phyloP scores from a whole-genome alignment of 2,329 filamentous ascomycete species.

The Furcasterigmium furcatum region DNA sequence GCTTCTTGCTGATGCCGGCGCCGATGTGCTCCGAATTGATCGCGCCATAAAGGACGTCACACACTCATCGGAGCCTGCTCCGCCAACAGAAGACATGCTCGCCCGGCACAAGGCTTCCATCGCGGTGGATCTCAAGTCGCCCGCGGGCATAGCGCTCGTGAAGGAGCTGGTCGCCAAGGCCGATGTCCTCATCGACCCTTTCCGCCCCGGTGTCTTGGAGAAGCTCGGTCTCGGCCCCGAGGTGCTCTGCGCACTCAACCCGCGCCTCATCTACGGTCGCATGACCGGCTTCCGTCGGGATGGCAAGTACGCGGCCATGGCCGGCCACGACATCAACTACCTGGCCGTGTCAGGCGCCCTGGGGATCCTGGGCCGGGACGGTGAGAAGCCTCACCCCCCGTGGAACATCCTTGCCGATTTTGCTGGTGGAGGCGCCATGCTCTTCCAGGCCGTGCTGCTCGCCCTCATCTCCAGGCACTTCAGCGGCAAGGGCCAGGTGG shows the following conservation, averaged over 20 bases:
- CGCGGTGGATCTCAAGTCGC: conserved; percentile 72
- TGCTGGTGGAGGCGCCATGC: conserved; percentile 79
- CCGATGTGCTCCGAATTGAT: conserved; percentile 84
- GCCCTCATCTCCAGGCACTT: conserved; percentile 66
- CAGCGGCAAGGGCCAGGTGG: conserved; percentile 76
- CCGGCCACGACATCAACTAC: conserved; percentile 96
- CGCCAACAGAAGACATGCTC: conserved; percentile 66
- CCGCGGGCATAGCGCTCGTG: conserved; percentile 61
- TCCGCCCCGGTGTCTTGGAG: conserved; percentile 87
- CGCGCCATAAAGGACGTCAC: conserved; percentile 45
- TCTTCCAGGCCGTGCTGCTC: conserved; percentile 79
- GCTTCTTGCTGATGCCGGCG: conserved; percentile 85
- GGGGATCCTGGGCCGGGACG: conserved; percentile 67
- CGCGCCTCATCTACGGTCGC: conserved; percentile 73
- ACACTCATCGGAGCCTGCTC: conserved; percentile 18
- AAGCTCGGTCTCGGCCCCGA: conserved; percentile 74
- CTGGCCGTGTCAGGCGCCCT: conserved; percentile 83
- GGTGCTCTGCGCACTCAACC: conserved; percentile 65
- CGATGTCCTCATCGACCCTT: conserved; percentile 90
- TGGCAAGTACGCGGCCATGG: conserved; percentile 83
- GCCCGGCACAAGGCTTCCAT: conserved; percentile 80
- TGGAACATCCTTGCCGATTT: conserved; percentile 88
- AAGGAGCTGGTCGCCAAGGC: conserved; percentile 58
- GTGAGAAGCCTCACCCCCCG: conserved; percentile 72
- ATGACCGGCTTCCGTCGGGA: conserved; percentile 90